Base-by-base conservation (phyloP, 768 basidiomycete genomes). In the Tephrocybe sp. region DNA sequence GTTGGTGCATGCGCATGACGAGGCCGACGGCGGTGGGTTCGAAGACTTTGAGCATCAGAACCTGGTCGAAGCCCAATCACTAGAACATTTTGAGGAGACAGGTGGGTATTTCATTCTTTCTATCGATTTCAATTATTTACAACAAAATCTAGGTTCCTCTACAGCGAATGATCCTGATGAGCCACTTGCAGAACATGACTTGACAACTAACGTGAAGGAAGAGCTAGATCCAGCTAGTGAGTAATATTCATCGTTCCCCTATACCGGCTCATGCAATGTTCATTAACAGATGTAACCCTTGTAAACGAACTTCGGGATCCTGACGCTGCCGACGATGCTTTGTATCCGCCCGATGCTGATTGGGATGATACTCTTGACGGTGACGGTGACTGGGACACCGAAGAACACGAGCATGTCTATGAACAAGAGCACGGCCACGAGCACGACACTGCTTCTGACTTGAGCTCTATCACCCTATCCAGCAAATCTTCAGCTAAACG, bases 401-500 rank as follows among this genome's bases (percentile, higher is more conserved):
- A 52, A 35, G 51, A 46, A 15, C 36, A 21, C 16, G 36, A 19
- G 36, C 16, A 18, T 19, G 36, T 9, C 9, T 18, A 44, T 2
- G 49, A 15, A 24, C 25, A 49, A 13, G 19, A 19, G 30, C 1
- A 49, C 19, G 48, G 28, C 11, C 52, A 68, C 38, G 73, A 76
- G 38, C 69, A 73, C 22, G 78, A 78, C 24, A 69, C 74, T 12
- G 65, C 64, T 7, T 80, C 78, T 13, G 76, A 75, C 49, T 67
- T 79, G 47, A 84, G 77, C 38, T 83, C 78, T 15, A 66, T 73
- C 40, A 82, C 82, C 1, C 65, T 84, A 42, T 82, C 80, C 11
- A 83, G 81, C 59, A 79, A 69, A 58, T 69, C 78, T 32, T 82
- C 82, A 12, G 52, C 58, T 19, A 86, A 86, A 64, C 75, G 82